A percentile compares a stretch with the other conserved stretches of the same genome.
These are phyloP conservation scores for Boletus pseudopeckii DNA, from an alignment of 768 basidiomycete species.

Conservation along the genomic window DNA sequence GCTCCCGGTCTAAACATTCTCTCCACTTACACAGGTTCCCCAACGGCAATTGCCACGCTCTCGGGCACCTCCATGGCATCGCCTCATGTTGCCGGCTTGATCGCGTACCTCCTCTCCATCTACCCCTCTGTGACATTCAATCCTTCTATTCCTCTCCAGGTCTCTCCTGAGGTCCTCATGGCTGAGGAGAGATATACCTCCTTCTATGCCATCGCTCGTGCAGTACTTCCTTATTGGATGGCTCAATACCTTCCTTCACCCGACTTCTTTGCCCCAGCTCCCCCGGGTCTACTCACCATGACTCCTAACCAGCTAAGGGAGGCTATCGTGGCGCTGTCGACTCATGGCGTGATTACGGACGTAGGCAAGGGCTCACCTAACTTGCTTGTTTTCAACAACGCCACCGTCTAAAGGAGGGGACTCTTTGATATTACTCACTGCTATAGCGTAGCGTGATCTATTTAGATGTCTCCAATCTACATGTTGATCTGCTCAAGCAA, in stretches of 20 bases:
- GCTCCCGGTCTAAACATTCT: constrained; percentile 90
- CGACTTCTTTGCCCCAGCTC: constrained; percentile 40
- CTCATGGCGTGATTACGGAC: constrained; percentile 44
- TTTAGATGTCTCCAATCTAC: background rate
- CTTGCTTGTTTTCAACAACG: constrained; percentile 79
- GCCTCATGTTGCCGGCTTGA: constrained; percentile 85
- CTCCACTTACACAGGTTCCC: constrained; percentile 76
- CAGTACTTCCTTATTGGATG: constrained; percentile 57
- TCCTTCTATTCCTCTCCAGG: constrained; percentile 42
- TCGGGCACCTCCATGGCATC: constrained; percentile 95
- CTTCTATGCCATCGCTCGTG: constrained; percentile 52
- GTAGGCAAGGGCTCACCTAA: constrained; percentile 57
- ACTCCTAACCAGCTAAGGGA: constrained; percentile 75
- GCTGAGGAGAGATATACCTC: constrained; percentile 39
- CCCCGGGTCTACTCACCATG: constrained; percentile 42
- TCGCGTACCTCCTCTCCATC: constrained; percentile 90
- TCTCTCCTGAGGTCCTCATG: constrained; percentile 34
- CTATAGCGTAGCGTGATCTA: constrained; percentile 1
- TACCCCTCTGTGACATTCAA: constrained; percentile 68
- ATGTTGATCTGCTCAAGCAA: constrained; percentile 3
- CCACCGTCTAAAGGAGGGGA: constrained; percentile 35
- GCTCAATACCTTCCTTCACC: constrained; percentile 55
- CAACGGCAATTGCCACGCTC: constrained; percentile 63
- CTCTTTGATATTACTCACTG: constrained; percentile 1
- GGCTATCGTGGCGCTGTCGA: constrained; percentile 63